Conservation (phyloP, 805 yeast species). For the Yamadazyma kitorensis region DNA sequence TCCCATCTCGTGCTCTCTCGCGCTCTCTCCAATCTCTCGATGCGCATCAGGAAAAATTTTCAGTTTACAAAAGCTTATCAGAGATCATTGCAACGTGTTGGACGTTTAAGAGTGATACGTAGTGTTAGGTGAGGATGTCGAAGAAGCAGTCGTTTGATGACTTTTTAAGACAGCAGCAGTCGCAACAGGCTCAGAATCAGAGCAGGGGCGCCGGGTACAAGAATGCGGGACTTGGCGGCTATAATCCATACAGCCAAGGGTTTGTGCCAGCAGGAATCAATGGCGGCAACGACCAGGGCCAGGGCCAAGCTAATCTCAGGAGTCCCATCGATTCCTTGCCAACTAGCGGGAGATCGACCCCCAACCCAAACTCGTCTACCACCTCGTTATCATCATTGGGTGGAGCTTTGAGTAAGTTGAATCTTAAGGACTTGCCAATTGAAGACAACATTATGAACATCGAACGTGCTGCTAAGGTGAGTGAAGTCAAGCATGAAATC, state of each 20-base stretch:
- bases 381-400: constrained; percentile 71
- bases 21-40: neutral
- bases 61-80: neutral
- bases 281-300: neutral
- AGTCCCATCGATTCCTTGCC: constrained; percentile 28
- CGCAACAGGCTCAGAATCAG: constrained; percentile 24
- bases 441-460: constrained; percentile 54
- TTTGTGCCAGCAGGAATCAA: constrained; percentile 9
- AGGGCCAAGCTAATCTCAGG: constrained; percentile 3
- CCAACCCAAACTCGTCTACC: constrained; percentile 49
- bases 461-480: constrained; percentile 47
- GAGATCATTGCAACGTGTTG: neutral
- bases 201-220: constrained; percentile 30
- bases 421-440: constrained; percentile 62
- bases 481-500: constrained; percentile 56
- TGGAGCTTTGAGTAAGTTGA: constrained; percentile 61
- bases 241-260: constrained; percentile 14
- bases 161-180: constrained; percentile 46
- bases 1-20: neutral
- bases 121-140: too few species aligned
- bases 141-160: constrained; percentile 47
- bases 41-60: constrained; percentile 4
- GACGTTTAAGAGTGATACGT: too few species aligned
- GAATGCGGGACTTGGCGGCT: constrained; percentile 12
- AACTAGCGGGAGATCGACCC: constrained; percentile 36